Evolutionary conservation across 163 green algal species (phyloP), one percentile per base, ranked within the genome.

Genomic region (Chloromonas sp.): DNA sequence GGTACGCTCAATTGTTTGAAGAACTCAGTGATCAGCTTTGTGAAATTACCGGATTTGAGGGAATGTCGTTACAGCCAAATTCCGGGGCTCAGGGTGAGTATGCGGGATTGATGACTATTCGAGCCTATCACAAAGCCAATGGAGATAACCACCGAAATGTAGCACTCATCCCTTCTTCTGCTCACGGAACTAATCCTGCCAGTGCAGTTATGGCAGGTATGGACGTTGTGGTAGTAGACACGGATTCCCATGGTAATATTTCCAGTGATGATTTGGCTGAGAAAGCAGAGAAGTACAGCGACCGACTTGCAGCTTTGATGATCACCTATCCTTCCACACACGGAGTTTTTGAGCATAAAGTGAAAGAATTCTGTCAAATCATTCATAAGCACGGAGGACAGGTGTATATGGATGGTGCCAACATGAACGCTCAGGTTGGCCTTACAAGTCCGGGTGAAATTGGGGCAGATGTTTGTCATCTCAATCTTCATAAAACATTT

Each of bases 401-500:
- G 91, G 97, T 99, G 79, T 99, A 99, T 95, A 99, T 99, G 97
- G 97, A 99, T 89, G 97, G 97, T 1, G 97, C 97, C 85, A 99
- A 99, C 94, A 99, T 99, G 96, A 99, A 99, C 87, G 97, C 97
- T 15, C 96, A 98, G 92, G 97, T 99, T 0, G 97, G 97, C 57
- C 90, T 99, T 58, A 99, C 97, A 3, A 93, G 93, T 36, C 97
- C 97, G 36, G 97, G 97, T 60, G 91, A 96, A 91, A 99, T 99
- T 84, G 97, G 97, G 83, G 97, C 97, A 1, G 97, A 99, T 87
- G 97, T 99, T 82, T 99, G 97, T 91, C 97, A 99, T 90, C 90
- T 99, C 11, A 99, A 99, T 92, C 91, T 99, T 83, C 97, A 99
- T 95, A 99, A 99, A 92, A 99, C 97, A 78, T 99, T 99, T 92